Percentiles rank a stretch among this genome's conserved stretches.
Conservation (phyloP, 140 eudicot genomes). For the Anethum foeniculum region DNA sequence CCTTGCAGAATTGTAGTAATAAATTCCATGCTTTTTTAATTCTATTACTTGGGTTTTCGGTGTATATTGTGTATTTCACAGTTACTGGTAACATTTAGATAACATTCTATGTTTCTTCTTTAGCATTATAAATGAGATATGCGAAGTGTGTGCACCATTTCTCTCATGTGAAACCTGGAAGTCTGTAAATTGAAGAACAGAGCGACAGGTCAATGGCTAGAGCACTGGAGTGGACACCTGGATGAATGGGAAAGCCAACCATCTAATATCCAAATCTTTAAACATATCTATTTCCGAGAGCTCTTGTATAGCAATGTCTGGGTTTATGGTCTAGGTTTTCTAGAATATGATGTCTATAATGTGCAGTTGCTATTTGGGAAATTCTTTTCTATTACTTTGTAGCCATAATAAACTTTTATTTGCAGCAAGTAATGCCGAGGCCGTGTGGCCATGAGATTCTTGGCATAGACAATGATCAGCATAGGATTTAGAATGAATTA, state of each 20-base stretch:
- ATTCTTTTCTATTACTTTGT: neutral
- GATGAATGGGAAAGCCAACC: slow-evolving; percentile 3
- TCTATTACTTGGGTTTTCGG: neutral
- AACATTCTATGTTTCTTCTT: neutral
- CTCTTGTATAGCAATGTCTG: neutral
- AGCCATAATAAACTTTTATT: neutral
- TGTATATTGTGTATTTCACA: neutral
- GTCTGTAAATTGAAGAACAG: slow-evolving; percentile 10
- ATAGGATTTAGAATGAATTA: neutral
- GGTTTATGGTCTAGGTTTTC: neutral
- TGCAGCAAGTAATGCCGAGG: neutral
- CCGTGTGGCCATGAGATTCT: neutral
- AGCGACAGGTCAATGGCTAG: neutral
- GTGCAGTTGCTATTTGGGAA: neutral
- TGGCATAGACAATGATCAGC: neutral
- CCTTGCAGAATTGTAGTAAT: neutral
- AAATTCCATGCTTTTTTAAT: neutral
- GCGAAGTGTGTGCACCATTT: slow-evolving; percentile 1
- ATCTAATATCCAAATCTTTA: neutral
- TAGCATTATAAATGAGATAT: slow-evolving; percentile 16
- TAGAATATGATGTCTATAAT: slow-evolving; percentile 3
- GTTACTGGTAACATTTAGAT: neutral
- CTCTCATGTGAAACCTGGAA: neutral
- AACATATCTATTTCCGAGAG: slow-evolving; percentile 7
- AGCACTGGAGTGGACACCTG: neutral